phyloP scores from a whole-genome alignment of 2,329 filamentous ascomycete genomes.

The Aurifilum marmelostoma region DNA sequence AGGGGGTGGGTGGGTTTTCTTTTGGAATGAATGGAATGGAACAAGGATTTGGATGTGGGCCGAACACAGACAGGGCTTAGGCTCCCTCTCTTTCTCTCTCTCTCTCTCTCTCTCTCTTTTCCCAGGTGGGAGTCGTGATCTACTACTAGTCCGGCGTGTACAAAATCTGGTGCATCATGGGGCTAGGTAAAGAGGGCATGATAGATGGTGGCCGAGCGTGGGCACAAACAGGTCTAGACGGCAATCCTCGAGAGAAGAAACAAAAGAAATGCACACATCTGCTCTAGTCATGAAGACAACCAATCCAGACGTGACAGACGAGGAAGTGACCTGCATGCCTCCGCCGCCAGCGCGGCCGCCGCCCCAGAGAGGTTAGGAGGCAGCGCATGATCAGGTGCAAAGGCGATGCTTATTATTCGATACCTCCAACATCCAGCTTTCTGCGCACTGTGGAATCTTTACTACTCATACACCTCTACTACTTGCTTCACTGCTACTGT shows the following conservation, averaged over 20 bases:
- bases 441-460: not conserved
- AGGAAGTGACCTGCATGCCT: not conserved
- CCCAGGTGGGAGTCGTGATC: not conserved
- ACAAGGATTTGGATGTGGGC: not conserved
- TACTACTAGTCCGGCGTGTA: conserved; percentile 9
- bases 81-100: not conserved
- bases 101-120: not conserved
- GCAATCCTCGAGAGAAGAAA: not conserved
- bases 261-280: not conserved
- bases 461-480: not conserved
- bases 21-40: not conserved
- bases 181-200: not conserved
- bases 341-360: not conserved
- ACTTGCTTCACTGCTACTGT: too few relatives aligned
- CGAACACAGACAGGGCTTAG: not conserved
- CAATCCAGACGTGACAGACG: not conserved
- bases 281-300: not conserved
- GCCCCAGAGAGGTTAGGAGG: not conserved
- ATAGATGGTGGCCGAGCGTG: conserved; percentile 3
- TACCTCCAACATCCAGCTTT: not conserved
- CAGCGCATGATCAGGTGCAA: not conserved
- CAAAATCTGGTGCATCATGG: conserved; percentile 4
- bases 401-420: not conserved
- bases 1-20: too few relatives aligned
- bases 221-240: conserved; percentile 13